Evolutionary conservation across 2,329 filamentous ascomycete species (phyloP), one percentile per base, ranked within the genome.

Genomic region (Phialophora tarda): DNA sequence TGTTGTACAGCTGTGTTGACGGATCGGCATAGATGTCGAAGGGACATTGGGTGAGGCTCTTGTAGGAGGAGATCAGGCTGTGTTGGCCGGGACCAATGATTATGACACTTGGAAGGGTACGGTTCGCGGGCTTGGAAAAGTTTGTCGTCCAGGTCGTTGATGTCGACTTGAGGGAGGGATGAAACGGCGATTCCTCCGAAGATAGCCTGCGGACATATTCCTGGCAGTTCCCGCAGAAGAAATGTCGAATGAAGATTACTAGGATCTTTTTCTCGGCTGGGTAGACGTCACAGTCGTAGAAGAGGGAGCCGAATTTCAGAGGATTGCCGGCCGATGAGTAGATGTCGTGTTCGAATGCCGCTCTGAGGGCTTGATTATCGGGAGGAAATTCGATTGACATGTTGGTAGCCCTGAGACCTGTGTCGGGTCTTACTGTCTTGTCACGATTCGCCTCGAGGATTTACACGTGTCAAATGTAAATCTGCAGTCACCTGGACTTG

Each of bases 161-260:
- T 75, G 73, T 82, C 56, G 84, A 82, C 21, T 84, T 80, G 23
- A 60, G 59, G 21, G 68, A 63, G 6, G 68, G 65, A 62, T 67
- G 68, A 48, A 69, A 67, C 2, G 68, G 68, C 14, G 65, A 67
- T 4, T 65, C 62, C 1, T 38, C 24, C 21, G 62, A 62, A 34
- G 86, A 85, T 21, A 93, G 82, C 3, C 83, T 81, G 65, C 85
- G 85, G 26, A 93, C 80, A 76, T 90, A 93, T 75, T 91, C 88
- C 77, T 92, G 90, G 78, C 91, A 93, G 76, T 89, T 90, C 88
- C 89, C 89, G 75, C 91, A 93, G 82, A 91, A 92, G 78, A 93
- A 93, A 78, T 93, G 90, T 53, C 91, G 85, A 64, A 93, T 83
- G 75, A 93, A 93, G 71, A 93, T 86, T 50, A 92, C 78, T 34